Conservation (phyloP, 805 yeast genomes). For the Sugiyamaella smithiae region DNA sequence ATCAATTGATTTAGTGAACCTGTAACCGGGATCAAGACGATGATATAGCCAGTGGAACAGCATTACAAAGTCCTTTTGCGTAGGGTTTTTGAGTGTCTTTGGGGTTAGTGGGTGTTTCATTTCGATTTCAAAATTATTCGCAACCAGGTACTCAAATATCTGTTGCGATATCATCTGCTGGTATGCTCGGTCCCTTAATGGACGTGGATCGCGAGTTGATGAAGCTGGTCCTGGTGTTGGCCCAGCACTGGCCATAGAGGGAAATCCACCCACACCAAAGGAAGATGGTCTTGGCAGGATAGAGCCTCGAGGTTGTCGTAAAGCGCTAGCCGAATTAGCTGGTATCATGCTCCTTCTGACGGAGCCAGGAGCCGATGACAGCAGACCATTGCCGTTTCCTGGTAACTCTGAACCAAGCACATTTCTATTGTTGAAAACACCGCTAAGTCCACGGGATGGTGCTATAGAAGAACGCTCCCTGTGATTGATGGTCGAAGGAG, state of each 20-base stretch:
- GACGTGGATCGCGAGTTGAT: slow-evolving; percentile 59
- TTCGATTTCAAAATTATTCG: slow-evolving; percentile 68
- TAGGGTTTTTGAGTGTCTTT: slow-evolving; percentile 68
- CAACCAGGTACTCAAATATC: slow-evolving; percentile 58
- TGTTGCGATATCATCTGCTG: slow-evolving; percentile 66
- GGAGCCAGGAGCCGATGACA: slow-evolving; percentile 4
- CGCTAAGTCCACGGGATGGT: slow-evolving; percentile 19
- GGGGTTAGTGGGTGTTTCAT: slow-evolving; percentile 66
- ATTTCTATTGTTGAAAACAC: slow-evolving; percentile 10
- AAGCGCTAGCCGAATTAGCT: slow-evolving; percentile 13
- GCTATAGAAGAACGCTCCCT: slow-evolving; percentile 17
- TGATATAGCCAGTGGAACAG: slow-evolving; percentile 79
- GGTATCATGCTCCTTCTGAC: slow-evolving; percentile 13
- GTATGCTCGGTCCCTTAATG: slow-evolving; percentile 68
- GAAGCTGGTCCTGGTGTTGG: slow-evolving; percentile 5
- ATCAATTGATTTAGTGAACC: slow-evolving; percentile 65
- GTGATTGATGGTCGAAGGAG: slow-evolving; percentile 1
- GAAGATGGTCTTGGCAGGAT: slow-evolving; percentile 19
- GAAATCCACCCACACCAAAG: slow-evolving; percentile 17
- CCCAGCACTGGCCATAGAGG: not conserved
- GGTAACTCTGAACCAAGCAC: not conserved
- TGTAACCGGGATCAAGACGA: slow-evolving; percentile 75
- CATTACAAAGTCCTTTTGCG: slow-evolving; percentile 78
- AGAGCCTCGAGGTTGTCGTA: slow-evolving; percentile 11
- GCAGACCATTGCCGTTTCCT: not conserved